Base-by-base conservation (phyloP, 2,329 filamentous ascomycete species). In the Colletotrichum lindemuthianum region DNA sequence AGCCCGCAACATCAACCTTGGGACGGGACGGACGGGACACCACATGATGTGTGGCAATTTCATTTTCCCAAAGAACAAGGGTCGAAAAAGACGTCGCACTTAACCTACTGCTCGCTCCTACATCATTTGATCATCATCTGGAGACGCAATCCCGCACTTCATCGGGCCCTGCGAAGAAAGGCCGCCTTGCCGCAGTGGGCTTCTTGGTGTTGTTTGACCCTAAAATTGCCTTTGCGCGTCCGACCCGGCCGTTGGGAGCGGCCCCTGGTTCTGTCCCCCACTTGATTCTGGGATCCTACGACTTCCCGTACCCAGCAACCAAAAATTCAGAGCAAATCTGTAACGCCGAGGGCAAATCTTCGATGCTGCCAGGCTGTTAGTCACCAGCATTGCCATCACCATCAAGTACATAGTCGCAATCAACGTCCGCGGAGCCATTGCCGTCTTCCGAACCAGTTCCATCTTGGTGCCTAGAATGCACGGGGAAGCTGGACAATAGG, bases 1-100 rank as follows among this genome's bases (percentile, higher is more conserved):
- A 65, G 47, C 57, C 58, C 63, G 51, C 57, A 64, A 34, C 60
- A 60, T 64, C 60, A 49, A 64, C 40, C 39, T 64, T 60, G 60
- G 60, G 57, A 64, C 59, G 58, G 58, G 58, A 57, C 40, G 47
- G 63, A 63, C 58, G 51, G 51, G 36, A 61, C 51, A 61, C 34
- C 37, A 60, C 43, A 41, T 24, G 24, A 24, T 24, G 41, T 36
- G 36, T 34, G 40, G 51, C 47, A 36, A 24, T 61, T 45, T 24
- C 51, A 40, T 56, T 55, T 36, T 48, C 49, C n/a, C 58, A 48
- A 15, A 13, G 37, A 52, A 52, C 39, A 51, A 43, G 32, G 43
- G 45, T 50, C n/a, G n/a, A n/a, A n/a, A n/a, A n/a, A n/a, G n/a
- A n/a, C n/a, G n/a, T 52, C 47, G 45, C 48, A n/a, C 51, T 45